Percentiles rank a stretch among this genome's conserved stretches.
These are phyloP conservation scores for Nakazawaea anatomiae DNA, from an alignment of 805 yeast genomes.

Conservation along the genomic window DNA sequence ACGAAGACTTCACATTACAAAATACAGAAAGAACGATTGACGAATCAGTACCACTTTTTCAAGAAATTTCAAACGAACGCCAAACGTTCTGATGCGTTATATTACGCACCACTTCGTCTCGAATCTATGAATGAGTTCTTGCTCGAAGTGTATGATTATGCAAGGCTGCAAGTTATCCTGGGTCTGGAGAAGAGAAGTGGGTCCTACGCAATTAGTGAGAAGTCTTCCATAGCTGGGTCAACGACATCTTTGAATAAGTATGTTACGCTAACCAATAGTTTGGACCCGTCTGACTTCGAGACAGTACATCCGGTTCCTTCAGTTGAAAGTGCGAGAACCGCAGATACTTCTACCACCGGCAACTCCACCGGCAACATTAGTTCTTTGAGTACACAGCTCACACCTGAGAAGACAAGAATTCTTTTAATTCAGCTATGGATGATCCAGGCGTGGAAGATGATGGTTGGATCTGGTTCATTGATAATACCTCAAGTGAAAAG, in stretches of 20 bases:
- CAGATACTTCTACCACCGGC: not conserved
- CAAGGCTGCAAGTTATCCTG: not conserved
- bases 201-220: not conserved
- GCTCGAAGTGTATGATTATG: not conserved
- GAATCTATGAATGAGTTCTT: slow-evolving; percentile 5
- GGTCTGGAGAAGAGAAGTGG: not conserved
- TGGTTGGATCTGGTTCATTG: slow-evolving; percentile 3
- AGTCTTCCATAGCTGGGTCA: not conserved
- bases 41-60: slow-evolving; percentile 4
- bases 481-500: not conserved
- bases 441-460: slow-evolving; percentile 2
- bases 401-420: not conserved
- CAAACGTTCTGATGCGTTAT: slow-evolving; percentile 3
- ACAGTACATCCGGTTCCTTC: not conserved
- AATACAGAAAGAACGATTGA: not conserved
- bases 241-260: not conserved
- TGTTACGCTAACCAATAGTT: not conserved
- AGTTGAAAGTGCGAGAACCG: not conserved
- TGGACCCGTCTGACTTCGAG: not conserved
- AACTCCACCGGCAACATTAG: not conserved
- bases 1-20: not conserved
- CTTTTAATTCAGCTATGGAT: slow-evolving; percentile 6
- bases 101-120: slow-evolving; percentile 8
- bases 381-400: not conserved
- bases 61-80: slow-evolving; percentile 2